Evolutionary conservation across 805 yeast species (phyloP).

Genomic region (Saturnispora hagleri): DNA sequence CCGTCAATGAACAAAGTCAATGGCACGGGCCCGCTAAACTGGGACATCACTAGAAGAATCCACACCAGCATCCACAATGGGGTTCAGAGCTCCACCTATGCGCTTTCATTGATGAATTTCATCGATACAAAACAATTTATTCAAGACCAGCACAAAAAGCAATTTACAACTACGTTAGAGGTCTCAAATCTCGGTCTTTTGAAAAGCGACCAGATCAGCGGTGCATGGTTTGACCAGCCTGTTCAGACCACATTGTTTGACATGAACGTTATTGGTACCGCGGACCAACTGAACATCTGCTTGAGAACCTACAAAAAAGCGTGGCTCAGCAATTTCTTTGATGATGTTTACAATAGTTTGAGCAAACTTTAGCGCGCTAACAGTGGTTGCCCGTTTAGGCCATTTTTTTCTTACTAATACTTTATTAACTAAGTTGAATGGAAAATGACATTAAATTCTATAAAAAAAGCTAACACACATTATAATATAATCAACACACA

Average conservation of each 20-base stretch:
- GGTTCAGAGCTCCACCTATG: constrained; percentile 1
- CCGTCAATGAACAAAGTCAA: constrained; percentile 8
- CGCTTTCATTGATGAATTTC: constrained; percentile 8
- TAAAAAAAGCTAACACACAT: constrained; percentile 1
- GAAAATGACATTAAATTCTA: neutral
- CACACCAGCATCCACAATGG: constrained; percentile 8
- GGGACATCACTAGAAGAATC: constrained; percentile 11
- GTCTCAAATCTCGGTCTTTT: constrained; percentile 7
- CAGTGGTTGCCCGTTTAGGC: neutral
- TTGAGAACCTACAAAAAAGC: neutral
- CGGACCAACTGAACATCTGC: neutral
- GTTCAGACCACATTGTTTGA: neutral
- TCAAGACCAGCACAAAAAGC: neutral
- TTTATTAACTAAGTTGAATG: neutral
- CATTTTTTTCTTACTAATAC: neutral
- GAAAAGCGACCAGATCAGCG: neutral
- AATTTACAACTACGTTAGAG: constrained; percentile 13
- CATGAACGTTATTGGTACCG: neutral
- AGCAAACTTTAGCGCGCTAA: constrained; percentile 1
- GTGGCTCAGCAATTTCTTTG: neutral
- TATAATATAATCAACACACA: neutral
- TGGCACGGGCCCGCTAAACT: constrained; percentile 4
- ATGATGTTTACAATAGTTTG: constrained; percentile 8
- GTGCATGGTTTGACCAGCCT: constrained; percentile 4
- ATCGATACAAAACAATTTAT: constrained; percentile 6